phyloP scores from a whole-genome alignment of 228 moss, liverwort and hornwort genomes.

The Sphagnum magellanicum region DNA sequence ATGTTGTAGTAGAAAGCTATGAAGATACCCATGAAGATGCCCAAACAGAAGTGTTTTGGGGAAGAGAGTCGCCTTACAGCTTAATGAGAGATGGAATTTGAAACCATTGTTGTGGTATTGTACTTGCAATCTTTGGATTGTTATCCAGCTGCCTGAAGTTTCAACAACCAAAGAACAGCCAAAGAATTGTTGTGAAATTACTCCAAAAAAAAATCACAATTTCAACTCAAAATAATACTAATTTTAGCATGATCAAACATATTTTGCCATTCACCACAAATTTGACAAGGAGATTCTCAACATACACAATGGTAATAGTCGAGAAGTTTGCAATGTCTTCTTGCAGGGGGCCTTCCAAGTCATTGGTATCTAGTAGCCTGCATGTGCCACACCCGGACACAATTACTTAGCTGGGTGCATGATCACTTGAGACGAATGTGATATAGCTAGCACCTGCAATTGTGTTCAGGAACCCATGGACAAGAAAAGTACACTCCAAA shows the following conservation, averaged over 20 bases:
- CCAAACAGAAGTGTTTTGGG: no score
- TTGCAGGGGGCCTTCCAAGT: constrained; percentile 45
- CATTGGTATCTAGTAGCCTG: constrained; percentile 60
- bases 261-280: background rate
- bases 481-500: no score
- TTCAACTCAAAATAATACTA: background rate
- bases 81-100: constrained; percentile 33
- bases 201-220: background rate
- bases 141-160: constrained; percentile 64
- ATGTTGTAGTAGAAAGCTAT: no score
- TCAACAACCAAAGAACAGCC: background rate
- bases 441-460: no score
- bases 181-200: background rate
- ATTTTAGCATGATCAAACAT: background rate
- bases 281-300: background rate
- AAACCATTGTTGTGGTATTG: constrained; percentile 29
- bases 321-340: constrained; percentile 28
- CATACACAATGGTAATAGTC: constrained; percentile 54
- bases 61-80: constrained; percentile 39
- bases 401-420: no score
- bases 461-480: no score
- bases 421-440: no score
- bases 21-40: no score
- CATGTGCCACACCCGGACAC: background rate
- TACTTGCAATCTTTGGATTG: constrained; percentile 34